Evolutionary conservation across 2,329 filamentous ascomycete species (phyloP).

Genomic region (Hypomyces rosellus): DNA sequence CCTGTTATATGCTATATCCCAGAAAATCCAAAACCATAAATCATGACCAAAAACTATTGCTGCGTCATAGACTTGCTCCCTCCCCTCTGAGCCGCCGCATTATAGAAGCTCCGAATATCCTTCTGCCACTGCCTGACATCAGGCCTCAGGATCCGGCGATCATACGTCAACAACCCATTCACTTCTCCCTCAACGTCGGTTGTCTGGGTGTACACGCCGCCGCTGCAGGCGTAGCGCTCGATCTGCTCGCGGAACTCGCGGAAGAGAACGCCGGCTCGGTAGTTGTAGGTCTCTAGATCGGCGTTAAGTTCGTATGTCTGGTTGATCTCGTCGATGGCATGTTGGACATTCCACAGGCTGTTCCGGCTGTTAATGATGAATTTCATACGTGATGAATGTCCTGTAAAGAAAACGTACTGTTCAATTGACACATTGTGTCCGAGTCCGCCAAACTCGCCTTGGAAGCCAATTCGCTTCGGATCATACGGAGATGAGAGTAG

Average conservation of each 20-base stretch:
- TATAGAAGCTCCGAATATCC: conserved; percentile 55
- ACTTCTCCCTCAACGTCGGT: conserved; percentile 70
- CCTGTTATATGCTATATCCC: not conserved
- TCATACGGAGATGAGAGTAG: conserved; percentile 50
- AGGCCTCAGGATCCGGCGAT: conserved; percentile 53
- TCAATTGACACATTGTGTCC: conserved; percentile 58
- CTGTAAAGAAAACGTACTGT: conserved; percentile 37
- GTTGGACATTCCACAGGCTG: conserved; percentile 58
- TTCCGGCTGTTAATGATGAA: not conserved
- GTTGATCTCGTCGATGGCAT: conserved; percentile 54
- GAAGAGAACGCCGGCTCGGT: conserved; percentile 54
- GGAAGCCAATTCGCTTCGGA: conserved; percentile 55
- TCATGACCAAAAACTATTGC: not conserved
- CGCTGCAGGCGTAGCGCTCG: conserved; percentile 55
- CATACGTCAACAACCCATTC: conserved; percentile 65
- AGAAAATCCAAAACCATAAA: not conserved
- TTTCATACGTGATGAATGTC: not conserved
- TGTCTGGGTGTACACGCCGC: conserved; percentile 66
- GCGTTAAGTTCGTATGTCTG: conserved; percentile 62
- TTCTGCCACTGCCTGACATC: conserved; percentile 51
- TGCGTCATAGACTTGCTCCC: not conserved
- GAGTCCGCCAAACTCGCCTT: conserved; percentile 66
- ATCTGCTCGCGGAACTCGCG: conserved; percentile 57
- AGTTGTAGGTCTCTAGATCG: conserved; percentile 57
- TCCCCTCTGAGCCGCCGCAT: conserved; percentile 36